Conservation (phyloP, 345 rosid species). For the Geranium brycei region DNA sequence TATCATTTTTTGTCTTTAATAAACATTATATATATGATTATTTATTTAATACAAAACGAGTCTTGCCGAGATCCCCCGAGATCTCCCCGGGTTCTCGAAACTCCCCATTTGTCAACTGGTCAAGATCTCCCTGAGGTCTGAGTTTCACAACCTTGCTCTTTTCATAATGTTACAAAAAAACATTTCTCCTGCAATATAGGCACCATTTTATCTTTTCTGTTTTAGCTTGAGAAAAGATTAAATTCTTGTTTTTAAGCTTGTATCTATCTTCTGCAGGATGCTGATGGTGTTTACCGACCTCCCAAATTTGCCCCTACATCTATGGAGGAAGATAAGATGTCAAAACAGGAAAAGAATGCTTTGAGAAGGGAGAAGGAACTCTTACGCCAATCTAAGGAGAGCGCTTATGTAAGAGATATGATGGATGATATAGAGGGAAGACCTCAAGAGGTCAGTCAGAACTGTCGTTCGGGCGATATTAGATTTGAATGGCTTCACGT, state of each 20-base stretch:
- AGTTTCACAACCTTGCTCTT: too few species aligned
- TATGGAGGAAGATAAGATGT: constrained; percentile 67
- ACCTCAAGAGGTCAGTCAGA: constrained; percentile 67
- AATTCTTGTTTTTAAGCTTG: constrained; percentile 10
- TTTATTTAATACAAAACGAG: too few species aligned
- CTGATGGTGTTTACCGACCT: constrained; percentile 41
- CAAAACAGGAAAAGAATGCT: constrained; percentile 59
- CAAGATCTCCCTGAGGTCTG: too few species aligned
- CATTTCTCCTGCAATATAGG: too few species aligned
- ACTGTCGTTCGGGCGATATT: constrained; percentile 5
- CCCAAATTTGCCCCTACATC: constrained; percentile 65
- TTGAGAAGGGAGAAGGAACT: constrained; percentile 57
- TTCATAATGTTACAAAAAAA: too few species aligned
- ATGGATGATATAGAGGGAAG: constrained; percentile 66
- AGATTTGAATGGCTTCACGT: neutral
- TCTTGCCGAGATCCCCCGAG: too few species aligned
- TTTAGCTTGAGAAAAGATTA: neutral
- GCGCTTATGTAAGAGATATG: constrained; percentile 49
- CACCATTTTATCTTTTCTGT: neutral
- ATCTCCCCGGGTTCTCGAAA: too few species aligned
- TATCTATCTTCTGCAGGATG: constrained; percentile 31
- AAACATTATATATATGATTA: too few species aligned
- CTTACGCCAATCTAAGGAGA: constrained; percentile 37
- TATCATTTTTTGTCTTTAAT: too few species aligned
- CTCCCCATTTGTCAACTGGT: too few species aligned